Evolutionary conservation across 2,329 filamentous ascomycete genomes (phyloP), one percentile per base, ranked within the genome.

Genomic region (Whalleya microplaca): DNA sequence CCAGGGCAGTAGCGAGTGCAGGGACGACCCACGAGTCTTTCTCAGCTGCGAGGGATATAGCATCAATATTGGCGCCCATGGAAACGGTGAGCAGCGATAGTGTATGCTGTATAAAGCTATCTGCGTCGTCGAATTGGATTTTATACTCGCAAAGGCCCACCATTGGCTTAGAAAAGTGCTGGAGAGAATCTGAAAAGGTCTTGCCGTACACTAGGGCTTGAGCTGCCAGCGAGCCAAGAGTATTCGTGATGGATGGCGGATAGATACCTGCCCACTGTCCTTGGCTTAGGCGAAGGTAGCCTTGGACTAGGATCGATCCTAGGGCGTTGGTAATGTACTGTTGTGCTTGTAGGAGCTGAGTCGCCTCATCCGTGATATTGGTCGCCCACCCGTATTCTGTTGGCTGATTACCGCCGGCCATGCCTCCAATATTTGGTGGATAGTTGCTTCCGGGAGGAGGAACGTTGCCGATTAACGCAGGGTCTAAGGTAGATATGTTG

Each of bases 141-240:
- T 62, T 59, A 65, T 69, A 72, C 2, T 59, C 56, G 67, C 73
- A 76, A 12, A 56, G 41, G 5, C 44, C 49, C 40, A 66, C 56
- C 0, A 71, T 43, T 2, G 49, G 45, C 50, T 69, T 64, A 6
- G 54, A 21, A 64, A 71, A 76, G 63, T 75, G 72, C 56, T 68
- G 63, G 44, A 76, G 66, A 8, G 68, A 66, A 57, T 74, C 70
- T 2, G 71, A 67, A 53, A 71, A 66, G 6, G 72, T 71, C 21
- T 62, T 51, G 14, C 72, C 69, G 55, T 75, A 73, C n/a, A 76
- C 65, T n/a, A 73, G 65, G 16, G 68, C 63, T 61, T 76, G 74
- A 2, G 72, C 73, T 0, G 68, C 62, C 48, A 73, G 69, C 44
- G 69, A 61, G 46, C 68, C 69, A 32, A 76, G 64, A 2, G 67